These are phyloP conservation scores for Dioscorea dumetorum DNA, from an alignment of 106 monocot species.

Conservation along the genomic window DNA sequence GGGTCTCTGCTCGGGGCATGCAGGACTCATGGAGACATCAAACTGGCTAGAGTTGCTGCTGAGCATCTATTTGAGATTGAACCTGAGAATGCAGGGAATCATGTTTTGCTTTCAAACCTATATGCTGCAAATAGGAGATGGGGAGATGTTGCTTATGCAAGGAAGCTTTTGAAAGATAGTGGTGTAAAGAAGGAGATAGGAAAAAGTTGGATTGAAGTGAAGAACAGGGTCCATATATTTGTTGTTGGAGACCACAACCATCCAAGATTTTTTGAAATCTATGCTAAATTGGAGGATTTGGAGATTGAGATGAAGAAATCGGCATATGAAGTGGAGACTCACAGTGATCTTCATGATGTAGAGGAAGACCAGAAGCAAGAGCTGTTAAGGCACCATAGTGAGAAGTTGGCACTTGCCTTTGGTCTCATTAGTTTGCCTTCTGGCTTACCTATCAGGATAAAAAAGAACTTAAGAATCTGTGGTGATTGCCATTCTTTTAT, in stretches of 20 bases:
- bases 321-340: constrained; percentile 24
- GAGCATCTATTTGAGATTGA: constrained; percentile 56
- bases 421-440: constrained; percentile 38
- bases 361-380: constrained; percentile 40
- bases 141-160: constrained; percentile 38
- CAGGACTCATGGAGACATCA: constrained; percentile 29
- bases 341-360: constrained; percentile 51
- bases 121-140: constrained; percentile 47
- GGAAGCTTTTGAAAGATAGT: constrained; percentile 49
- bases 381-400: constrained; percentile 47
- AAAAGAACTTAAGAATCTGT: constrained; percentile 58
- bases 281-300: constrained; percentile 39
- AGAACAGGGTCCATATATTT: constrained; percentile 40
- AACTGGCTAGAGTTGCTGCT: constrained; percentile 47
- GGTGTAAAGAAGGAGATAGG: constrained; percentile 54
- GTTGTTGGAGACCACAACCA: constrained; percentile 37
- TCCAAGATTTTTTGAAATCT: constrained; percentile 25
- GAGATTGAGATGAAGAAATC: constrained; percentile 32
- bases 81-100: constrained; percentile 58
- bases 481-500: constrained; percentile 60
- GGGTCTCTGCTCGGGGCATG: constrained; percentile 65
- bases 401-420: constrained; percentile 60
- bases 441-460: constrained; percentile 31
- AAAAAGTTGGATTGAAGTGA: constrained; percentile 62
- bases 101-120: constrained; percentile 59